These are phyloP conservation scores for Mimosa pudica DNA, from an alignment of 306 rosid genomes.

Conservation along the genomic window DNA sequence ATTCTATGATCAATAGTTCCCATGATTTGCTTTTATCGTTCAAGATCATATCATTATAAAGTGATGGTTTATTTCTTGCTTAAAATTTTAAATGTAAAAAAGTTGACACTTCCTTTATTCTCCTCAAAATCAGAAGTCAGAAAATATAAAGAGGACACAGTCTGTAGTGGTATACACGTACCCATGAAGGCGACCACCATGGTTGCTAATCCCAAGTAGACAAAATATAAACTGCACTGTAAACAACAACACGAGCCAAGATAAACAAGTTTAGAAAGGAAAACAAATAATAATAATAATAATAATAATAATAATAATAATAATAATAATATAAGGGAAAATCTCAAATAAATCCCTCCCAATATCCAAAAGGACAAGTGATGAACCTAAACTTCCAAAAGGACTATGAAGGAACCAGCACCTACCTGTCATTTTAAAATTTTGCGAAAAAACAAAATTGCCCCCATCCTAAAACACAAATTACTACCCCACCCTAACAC, in stretches of 20 bases:
- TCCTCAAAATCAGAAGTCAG: slow-evolving; percentile 44
- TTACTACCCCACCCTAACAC: no score
- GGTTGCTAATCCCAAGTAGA: slow-evolving; percentile 87
- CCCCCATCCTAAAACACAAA: no score
- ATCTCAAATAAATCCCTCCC: no score
- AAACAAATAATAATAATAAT: background rate
- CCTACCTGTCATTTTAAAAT: no score
- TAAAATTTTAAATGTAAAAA: background rate
- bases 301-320: no score
- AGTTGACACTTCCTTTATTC: slow-evolving; percentile 14
- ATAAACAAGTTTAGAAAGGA: background rate
- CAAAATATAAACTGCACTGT: slow-evolving; percentile 96
- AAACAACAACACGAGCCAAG: slow-evolving; percentile 28
- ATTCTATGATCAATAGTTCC: background rate
- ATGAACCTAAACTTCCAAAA: no score
- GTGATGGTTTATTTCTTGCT: background rate
- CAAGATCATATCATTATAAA: background rate
- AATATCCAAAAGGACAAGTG: no score
- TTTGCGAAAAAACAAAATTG: no score
- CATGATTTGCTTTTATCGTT: background rate
- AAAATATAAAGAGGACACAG: background rate
- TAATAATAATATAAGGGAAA: no score
- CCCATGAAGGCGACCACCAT: slow-evolving; percentile 93
- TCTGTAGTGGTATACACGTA: slow-evolving; percentile 39
- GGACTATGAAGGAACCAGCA: no score